phyloP scores from a whole-genome alignment of 2,329 filamentous ascomycete species.

The Pseudogymnoascus sp. region DNA sequence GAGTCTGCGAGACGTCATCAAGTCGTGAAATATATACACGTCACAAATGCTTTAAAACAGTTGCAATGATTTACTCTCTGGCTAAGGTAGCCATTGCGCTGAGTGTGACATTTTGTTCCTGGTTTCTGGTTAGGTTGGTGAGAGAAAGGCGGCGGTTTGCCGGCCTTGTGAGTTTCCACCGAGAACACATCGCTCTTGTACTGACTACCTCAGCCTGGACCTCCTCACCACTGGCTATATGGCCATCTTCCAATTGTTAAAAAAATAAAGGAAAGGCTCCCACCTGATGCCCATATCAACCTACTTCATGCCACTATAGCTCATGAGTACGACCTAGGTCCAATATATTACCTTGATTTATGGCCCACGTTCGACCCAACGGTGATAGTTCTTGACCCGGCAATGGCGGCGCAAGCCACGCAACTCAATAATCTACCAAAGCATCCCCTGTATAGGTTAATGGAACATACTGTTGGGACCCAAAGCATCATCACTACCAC shows the following conservation, averaged over 20 bases:
- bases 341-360: constrained; percentile 20
- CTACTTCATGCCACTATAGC: constrained; percentile 11
- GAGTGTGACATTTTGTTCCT: neutral
- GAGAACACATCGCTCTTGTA: neutral
- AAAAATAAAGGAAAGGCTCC: neutral
- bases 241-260: neutral
- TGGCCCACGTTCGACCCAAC: constrained; percentile 14
- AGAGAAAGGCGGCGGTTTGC: neutral
- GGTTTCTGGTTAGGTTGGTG: neutral
- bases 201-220: neutral
- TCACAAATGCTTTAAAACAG: neutral
- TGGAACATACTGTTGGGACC: neutral
- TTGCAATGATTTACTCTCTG: neutral
- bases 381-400: constrained; percentile 17
- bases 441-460: constrained; percentile 10
- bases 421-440: constrained; percentile 16
- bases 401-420: constrained; percentile 13
- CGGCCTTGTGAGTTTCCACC: neutral
- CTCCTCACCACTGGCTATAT: neutral
- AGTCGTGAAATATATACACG: neutral
- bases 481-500: neutral
- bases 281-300: neutral
- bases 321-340: constrained; percentile 15
- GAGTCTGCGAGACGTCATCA: neutral
- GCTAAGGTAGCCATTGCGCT: neutral